Conservation (phyloP, 2,329 filamentous ascomycete genomes). For the Coniochaeta pulveracea region DNA sequence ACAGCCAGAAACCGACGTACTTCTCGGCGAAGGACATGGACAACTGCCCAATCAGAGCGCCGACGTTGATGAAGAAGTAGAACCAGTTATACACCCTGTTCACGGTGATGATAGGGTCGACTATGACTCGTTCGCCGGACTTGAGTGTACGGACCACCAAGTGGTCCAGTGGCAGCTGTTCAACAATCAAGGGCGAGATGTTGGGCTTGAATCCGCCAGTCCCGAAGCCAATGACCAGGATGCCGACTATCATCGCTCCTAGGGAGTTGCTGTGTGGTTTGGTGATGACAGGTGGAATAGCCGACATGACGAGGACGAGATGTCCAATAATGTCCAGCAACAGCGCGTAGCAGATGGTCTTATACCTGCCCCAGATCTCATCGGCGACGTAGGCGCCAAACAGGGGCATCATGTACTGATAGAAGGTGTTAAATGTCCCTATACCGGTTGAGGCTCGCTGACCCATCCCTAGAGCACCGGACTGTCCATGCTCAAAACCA, state of each 20-base stretch:
- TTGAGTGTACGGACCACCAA: constrained; percentile 38
- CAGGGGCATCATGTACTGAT: constrained; percentile 49
- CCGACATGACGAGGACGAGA: constrained; percentile 52
- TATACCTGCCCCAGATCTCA: constrained; percentile 55
- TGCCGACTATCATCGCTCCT: constrained; percentile 51
- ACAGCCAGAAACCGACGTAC: constrained; percentile 65
- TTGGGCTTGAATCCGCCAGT: constrained; percentile 71
- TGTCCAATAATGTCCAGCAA: constrained; percentile 53
- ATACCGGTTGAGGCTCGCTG: constrained; percentile 17
- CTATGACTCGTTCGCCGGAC: constrained; percentile 50
- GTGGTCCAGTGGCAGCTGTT: constrained; percentile 49
- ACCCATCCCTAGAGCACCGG: constrained; percentile 42
- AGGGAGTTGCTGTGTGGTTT: constrained; percentile 41
- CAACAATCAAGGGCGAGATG: constrained; percentile 54
- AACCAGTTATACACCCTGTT: constrained; percentile 58
- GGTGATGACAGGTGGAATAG: constrained; percentile 51
- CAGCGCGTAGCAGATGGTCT: constrained; percentile 54
- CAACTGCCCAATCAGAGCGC: constrained; percentile 51
- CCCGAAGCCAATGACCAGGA: constrained; percentile 41
- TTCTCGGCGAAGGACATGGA: constrained; percentile 63
- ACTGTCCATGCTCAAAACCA: constrained; percentile 21
- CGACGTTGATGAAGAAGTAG: constrained; percentile 63
- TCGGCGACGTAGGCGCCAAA: constrained; percentile 37
- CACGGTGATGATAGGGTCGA: constrained; percentile 52
- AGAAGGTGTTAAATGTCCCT: constrained; percentile 37